phyloP scores from a whole-genome alignment of 1,284 basidiomycete genomes.

The Marasmius fiardii region DNA sequence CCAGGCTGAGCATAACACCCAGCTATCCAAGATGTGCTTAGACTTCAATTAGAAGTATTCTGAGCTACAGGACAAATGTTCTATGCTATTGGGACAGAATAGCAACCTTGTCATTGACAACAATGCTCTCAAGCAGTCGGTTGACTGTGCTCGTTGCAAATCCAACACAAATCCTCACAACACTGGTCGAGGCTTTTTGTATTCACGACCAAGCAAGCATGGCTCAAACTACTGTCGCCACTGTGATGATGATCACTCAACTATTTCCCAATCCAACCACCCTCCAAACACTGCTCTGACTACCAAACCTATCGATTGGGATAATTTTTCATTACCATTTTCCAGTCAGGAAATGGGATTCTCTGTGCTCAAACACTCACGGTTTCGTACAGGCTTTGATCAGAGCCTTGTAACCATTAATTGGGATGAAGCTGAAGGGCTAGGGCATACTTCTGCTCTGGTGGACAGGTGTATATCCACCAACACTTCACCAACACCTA shows the following conservation, averaged over 20 bases:
- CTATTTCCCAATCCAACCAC: background rate
- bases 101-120: background rate
- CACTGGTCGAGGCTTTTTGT: background rate
- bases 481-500: background rate
- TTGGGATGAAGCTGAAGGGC: background rate
- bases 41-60: background rate
- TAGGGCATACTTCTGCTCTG: background rate
- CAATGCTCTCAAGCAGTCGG: background rate
- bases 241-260: background rate
- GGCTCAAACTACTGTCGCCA: background rate
- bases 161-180: background rate
- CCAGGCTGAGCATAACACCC: background rate
- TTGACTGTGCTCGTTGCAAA: background rate
- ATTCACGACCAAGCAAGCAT: background rate
- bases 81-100: background rate
- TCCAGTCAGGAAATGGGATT: background rate
- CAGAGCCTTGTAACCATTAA: background rate
- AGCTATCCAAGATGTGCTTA: background rate
- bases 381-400: background rate
- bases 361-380: background rate
- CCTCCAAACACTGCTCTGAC: background rate
- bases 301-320: background rate
- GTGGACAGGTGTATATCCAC: background rate
- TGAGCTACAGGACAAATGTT: background rate
- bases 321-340: background rate